A percentile compares a stretch with the other conserved stretches of the same genome.
phyloP scores from a whole-genome alignment of 108 stramenopile genomes.

The Cyclotella cryptica region DNA sequence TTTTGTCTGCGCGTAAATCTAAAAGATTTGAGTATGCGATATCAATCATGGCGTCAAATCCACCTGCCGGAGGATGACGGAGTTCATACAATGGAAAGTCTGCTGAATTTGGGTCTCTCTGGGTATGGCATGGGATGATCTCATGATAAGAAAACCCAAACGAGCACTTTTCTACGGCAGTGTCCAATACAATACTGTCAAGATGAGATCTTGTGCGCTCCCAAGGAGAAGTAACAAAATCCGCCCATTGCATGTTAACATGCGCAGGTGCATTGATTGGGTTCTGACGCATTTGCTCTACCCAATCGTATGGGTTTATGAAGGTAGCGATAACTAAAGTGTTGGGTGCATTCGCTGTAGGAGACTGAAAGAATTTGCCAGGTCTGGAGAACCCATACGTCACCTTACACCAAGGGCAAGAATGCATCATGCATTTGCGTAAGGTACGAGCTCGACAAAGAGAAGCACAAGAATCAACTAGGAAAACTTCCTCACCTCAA shows the following conservation, averaged over 20 bases:
- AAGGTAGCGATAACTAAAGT: conserved; percentile 55
- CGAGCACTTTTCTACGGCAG: conserved; percentile 41
- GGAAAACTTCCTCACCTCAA: conserved; percentile 3
- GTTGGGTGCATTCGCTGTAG: not conserved
- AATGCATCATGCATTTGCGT: too few relatives aligned
- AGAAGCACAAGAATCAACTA: not conserved
- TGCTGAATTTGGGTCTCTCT: conserved; percentile 42
- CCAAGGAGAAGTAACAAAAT: conserved; percentile 62
- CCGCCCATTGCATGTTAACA: conserved; percentile 49
- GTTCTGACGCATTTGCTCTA: conserved; percentile 60
- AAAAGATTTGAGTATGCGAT: conserved; percentile 41
- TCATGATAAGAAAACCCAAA: conserved; percentile 52
- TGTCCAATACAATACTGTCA: conserved; percentile 42
- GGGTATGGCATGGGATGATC: conserved; percentile 48
- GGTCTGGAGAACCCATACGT: conserved; percentile 47
- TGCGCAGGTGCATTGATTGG: conserved; percentile 65
- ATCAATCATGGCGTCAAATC: conserved; percentile 14
- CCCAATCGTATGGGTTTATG: conserved; percentile 62
- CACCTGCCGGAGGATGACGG: conserved; percentile 11
- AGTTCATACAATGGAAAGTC: conserved; percentile 56
- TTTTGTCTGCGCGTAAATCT: conserved; percentile 64
- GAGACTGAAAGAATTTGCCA: conserved; percentile 61
- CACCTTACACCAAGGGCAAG: not conserved
- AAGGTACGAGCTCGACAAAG: too few relatives aligned
- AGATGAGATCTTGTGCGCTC: conserved; percentile 52